Conservation (phyloP, 768 basidiomycete genomes). For the Boletus patriciae region DNA sequence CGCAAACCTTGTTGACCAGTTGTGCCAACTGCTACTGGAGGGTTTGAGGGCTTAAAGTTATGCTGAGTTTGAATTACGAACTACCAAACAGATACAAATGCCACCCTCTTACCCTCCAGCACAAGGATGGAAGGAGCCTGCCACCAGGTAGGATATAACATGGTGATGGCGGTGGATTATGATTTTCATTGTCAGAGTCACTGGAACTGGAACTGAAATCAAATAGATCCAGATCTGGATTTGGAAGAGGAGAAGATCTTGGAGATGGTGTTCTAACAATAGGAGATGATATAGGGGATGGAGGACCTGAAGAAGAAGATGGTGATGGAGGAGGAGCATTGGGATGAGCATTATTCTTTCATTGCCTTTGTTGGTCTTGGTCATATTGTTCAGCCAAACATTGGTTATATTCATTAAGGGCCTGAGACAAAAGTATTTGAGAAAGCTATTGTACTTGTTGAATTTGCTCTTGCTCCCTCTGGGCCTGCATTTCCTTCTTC, state of each 20-base stretch:
- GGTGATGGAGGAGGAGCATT: background rate
- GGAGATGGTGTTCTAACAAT: too few species aligned
- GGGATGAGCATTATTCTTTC: background rate
- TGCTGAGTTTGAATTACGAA: background rate
- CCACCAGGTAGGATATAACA: too few species aligned
- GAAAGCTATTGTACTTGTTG: background rate
- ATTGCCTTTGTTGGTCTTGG: background rate
- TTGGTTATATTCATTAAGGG: background rate
- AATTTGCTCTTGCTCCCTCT: background rate
- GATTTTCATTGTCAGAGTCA: too few species aligned
- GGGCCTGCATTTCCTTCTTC: too few species aligned
- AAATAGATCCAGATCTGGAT: too few species aligned
- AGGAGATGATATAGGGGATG: too few species aligned
- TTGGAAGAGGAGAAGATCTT: too few species aligned
- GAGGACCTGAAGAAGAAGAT: too few species aligned
- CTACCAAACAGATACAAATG: background rate
- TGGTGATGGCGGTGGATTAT: too few species aligned
- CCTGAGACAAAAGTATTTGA: background rate
- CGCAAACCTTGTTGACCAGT: background rate
- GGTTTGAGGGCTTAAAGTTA: background rate
- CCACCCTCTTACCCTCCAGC: background rate
- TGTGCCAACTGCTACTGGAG: slow-evolving; percentile 1
- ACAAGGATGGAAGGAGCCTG: background rate
- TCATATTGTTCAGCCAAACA: background rate
- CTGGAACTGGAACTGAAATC: too few species aligned